phyloP scores from a whole-genome alignment of 2,329 filamentous ascomycete species.

The Microdochium bolleyi region DNA sequence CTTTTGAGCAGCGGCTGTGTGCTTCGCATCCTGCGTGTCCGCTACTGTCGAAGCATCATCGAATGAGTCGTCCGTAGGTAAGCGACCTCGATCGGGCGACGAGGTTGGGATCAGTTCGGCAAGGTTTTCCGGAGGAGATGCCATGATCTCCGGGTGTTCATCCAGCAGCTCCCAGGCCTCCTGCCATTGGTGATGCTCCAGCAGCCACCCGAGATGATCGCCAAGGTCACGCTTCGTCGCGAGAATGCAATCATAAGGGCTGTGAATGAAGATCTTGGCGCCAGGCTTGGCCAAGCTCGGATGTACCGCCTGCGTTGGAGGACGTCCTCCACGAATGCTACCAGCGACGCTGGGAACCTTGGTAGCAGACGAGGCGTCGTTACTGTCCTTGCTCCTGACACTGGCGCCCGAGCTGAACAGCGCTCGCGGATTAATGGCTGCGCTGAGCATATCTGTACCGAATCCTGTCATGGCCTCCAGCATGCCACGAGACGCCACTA shows the following conservation, averaged over 20 bases:
- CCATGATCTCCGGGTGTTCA: constrained; percentile 70
- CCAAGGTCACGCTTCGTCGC: constrained; percentile 78
- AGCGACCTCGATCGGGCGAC: constrained; percentile 30
- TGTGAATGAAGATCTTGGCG: constrained; percentile 82
- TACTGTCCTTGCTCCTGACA: constrained; percentile 53
- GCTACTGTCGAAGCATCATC: constrained; percentile 62
- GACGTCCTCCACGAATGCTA: constrained; percentile 21
- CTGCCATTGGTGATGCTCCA: constrained; percentile 73
- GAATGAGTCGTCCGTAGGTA: constrained; percentile 56
- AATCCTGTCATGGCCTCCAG: constrained; percentile 68
- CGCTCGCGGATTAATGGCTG: constrained; percentile 75
- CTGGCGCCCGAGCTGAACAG: constrained; percentile 85
- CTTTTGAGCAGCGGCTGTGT: constrained; percentile 64
- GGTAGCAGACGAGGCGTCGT: constrained; percentile 47
- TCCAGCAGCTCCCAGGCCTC: constrained; percentile 86
- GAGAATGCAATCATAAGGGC: constrained; percentile 92
- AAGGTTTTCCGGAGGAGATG: constrained; percentile 28
- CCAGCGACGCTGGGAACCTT: constrained; percentile 29
- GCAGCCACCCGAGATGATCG: constrained; percentile 80
- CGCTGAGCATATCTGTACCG: constrained; percentile 79
- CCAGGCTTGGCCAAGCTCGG: constrained; percentile 47
- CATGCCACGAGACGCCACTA: constrained; percentile 58
- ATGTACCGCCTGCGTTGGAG: constrained; percentile 32
- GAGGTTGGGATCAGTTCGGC: constrained; percentile 27
- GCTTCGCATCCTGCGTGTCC: constrained; percentile 47